Base-by-base conservation (phyloP, 306 rosid genomes). In the Comarum palustre region DNA sequence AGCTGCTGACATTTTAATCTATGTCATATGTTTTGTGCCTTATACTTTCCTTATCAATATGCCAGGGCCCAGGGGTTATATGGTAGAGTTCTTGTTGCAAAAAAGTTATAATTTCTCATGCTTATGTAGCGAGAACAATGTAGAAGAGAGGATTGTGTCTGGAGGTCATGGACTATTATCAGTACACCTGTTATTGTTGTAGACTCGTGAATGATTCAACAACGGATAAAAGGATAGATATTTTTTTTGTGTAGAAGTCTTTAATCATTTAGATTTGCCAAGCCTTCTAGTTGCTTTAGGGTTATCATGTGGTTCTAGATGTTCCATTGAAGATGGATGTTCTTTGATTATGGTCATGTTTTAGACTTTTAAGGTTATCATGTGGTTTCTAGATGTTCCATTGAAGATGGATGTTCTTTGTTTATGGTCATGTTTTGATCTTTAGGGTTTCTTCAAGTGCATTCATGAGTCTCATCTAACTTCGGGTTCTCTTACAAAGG, bases 101-200 rank as follows among this genome's bases (percentile, higher is more conserved):
- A 24, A n/a, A 17, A 47, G 29, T 11, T 68, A 46, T 68, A 68
- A 55, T 29, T 68, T 29, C 43, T 47, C 72, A 10, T 5, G 72
- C 6, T 66, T 41, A 22, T 13, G 43, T 38, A 24, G 19, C 39
- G 14, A 66, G 59, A 47, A 68, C 20, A 32, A 19, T 47, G 60
- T 12, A 10, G 73, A 68, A 47, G 43, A 48, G 34, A 8, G 57
- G 39, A 45, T 39, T 27, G 17, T 15, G 10, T 46, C 57, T 27
- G 15, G 32, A 66, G 45, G 39, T 46, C 34, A 24, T 66, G 46
- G 71, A 66, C 32, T 25, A 22, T 20, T 54, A n/a, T 46, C 54
- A 24, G 47, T 43, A 20, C 57, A 46, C 27, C 32, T 10, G 43
- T 47, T 4, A 68, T 31, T 4, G n/a, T 77, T 64, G 54, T 3